Evolutionary conservation across 2,329 filamentous ascomycete species (phyloP).

Genomic region (Chaetomiaceae sp.): DNA sequence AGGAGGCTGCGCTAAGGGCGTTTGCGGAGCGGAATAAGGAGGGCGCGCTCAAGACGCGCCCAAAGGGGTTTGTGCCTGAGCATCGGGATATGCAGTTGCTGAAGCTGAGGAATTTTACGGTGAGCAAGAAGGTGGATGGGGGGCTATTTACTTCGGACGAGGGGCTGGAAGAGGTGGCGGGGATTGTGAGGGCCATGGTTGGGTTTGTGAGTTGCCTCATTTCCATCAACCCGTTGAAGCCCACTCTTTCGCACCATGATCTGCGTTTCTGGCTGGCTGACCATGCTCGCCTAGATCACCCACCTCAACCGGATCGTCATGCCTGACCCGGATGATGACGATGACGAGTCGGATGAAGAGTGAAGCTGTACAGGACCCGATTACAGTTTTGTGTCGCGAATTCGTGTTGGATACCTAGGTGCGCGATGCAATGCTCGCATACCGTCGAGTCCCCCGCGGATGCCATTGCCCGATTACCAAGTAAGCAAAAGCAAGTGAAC

Average conservation of each 20-base stretch:
- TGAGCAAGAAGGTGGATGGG: constrained; percentile 62
- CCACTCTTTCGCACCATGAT: constrained; percentile 6
- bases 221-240: too few relatives aligned
- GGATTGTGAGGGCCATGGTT: constrained; percentile 61
- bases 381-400: too few relatives aligned
- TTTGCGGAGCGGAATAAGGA: constrained; percentile 66
- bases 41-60: constrained; percentile 75
- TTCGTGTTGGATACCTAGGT: too few relatives aligned
- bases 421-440: too few relatives aligned
- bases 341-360: constrained; percentile 44
- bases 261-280: background rate
- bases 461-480: background rate
- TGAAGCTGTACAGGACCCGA: constrained; percentile 7
- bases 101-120: constrained; percentile 71
- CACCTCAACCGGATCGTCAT: constrained; percentile 68
- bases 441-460: too few relatives aligned
- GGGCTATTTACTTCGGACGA: constrained; percentile 52
- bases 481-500: background rate
- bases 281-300: constrained; percentile 45
- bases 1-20: constrained; percentile 52
- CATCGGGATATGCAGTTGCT: constrained; percentile 67
- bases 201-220: constrained; percentile 63
- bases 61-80: constrained; percentile 54
- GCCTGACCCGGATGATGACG: constrained; percentile 56
- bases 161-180: constrained; percentile 58